Conservation (phyloP, 1,139 yeast genomes). For the Hyphopichia burtonii region DNA sequence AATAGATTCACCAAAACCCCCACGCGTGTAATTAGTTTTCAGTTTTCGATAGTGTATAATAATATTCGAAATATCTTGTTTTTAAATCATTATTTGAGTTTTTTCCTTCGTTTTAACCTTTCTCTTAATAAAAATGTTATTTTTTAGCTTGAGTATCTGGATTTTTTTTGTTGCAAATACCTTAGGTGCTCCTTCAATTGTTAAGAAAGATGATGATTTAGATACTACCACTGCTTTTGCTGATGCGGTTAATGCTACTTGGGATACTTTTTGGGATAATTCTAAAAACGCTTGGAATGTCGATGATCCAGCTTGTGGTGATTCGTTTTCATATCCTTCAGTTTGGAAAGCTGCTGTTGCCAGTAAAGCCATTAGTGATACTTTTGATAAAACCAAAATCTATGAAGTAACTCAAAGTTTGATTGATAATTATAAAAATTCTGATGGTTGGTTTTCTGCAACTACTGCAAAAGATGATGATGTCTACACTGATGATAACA, state of each 20-base stretch:
- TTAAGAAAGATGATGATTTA: background rate
- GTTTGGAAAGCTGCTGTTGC: conserved; percentile 9
- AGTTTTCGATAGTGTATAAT: too few relatives aligned
- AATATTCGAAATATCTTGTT: too few relatives aligned
- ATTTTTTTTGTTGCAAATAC: background rate
- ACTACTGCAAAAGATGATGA: conserved; percentile 24
- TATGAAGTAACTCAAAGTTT: conserved; percentile 1
- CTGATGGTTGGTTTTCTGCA: conserved; percentile 25
- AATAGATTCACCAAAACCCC: too few relatives aligned
- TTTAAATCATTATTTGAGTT: too few relatives aligned
- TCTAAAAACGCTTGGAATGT: conserved; percentile 11
- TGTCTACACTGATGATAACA: conserved; percentile 34
- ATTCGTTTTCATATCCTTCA: background rate
- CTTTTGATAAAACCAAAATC: background rate
- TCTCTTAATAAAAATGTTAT: too few relatives aligned
- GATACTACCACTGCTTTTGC: conserved; percentile 4
- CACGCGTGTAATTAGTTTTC: too few relatives aligned
- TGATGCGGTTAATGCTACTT: conserved; percentile 8
- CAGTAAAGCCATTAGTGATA: conserved; percentile 14
- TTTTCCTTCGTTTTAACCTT: too few relatives aligned
- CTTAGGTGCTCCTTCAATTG: background rate
- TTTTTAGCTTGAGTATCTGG: background rate
- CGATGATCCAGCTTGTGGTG: conserved; percentile 9
- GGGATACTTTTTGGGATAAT: conserved; percentile 15
- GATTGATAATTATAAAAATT: conserved; percentile 2